Evolutionary conservation across 2,329 filamentous ascomycete species (phyloP).

Genomic region (Cytospora mali): DNA sequence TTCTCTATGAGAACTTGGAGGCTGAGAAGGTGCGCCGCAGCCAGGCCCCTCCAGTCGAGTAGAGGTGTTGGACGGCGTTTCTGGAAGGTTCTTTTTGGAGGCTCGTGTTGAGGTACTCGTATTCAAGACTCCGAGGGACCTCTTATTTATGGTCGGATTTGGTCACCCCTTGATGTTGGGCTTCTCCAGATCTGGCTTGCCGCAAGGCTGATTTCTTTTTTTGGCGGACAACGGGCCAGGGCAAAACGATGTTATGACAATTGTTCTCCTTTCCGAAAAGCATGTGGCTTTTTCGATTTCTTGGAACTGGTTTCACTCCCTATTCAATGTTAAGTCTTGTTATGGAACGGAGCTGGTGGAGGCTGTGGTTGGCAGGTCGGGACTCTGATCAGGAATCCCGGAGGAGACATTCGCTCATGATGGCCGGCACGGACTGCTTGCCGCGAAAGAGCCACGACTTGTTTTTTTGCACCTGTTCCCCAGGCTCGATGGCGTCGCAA

Average conservation of each 20-base stretch:
- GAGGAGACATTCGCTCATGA: slow-evolving; percentile 27
- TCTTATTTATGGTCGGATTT: slow-evolving; percentile 53
- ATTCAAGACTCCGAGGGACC: slow-evolving; percentile 33
- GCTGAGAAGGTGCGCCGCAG: slow-evolving; percentile 98
- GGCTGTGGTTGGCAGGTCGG: slow-evolving; percentile 16
- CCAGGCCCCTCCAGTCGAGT: slow-evolving; percentile 65
- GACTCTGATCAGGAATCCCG: slow-evolving; percentile 22
- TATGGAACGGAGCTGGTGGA: slow-evolving; percentile 21
- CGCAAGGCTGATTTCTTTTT: slow-evolving; percentile 58
- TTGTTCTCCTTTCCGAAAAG: slow-evolving; percentile 38
- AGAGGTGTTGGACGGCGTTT: slow-evolving; percentile 35
- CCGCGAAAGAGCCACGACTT: slow-evolving; percentile 6
- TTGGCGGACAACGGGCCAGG: slow-evolving; percentile 47
- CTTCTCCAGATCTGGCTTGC: slow-evolving; percentile 64
- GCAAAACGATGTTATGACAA: slow-evolving; percentile 49
- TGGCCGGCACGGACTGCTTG: slow-evolving; percentile 15
- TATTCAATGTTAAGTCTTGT: slow-evolving; percentile 35
- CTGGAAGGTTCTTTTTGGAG: slow-evolving; percentile 25
- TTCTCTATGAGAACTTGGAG: slow-evolving; percentile 98
- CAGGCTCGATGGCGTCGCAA: slow-evolving; percentile 18
- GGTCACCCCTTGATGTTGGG: slow-evolving; percentile 51
- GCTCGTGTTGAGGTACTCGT: slow-evolving; percentile 30
- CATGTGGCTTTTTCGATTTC: slow-evolving; percentile 38
- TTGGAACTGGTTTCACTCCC: slow-evolving; percentile 41
- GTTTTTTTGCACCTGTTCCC: slow-evolving; percentile 16